Conservation (phyloP, 331 rosid species). For the Erythrophleum ivorense region DNA sequence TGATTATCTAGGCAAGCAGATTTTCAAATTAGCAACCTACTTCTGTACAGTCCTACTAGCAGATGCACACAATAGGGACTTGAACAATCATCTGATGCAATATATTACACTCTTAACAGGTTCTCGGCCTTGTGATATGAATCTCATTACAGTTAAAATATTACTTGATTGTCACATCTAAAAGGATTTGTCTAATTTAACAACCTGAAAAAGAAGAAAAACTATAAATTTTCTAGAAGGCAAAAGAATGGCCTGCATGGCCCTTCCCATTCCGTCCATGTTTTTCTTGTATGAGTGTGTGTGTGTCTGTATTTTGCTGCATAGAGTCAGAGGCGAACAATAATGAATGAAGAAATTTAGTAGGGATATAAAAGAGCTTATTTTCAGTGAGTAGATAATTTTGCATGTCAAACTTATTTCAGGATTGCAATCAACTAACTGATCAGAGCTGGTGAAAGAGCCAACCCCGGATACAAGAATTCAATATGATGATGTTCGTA, state of each 20-base stretch:
- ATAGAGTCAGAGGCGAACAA: not conserved
- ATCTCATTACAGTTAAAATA: conserved; percentile 5
- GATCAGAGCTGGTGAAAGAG: not conserved
- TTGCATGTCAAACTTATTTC: conserved; percentile 9
- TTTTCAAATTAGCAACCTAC: conserved; percentile 6
- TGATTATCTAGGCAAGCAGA: conserved; percentile 4
- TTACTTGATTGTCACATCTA: conserved; percentile 9
- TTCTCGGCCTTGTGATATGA: not conserved
- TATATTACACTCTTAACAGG: not conserved
- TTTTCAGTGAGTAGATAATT: conserved; percentile 1
- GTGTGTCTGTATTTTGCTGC: not conserved
- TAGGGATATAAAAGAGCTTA: not conserved
- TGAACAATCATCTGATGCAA: conserved; percentile 21
- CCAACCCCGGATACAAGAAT: conserved; percentile 21
- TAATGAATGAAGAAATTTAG: not conserved
- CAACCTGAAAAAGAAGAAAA: not conserved
- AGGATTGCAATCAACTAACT: conserved; percentile 11
- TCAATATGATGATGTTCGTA: not conserved
- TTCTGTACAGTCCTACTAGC: not conserved
- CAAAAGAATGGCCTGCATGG: not conserved
- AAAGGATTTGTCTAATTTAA: conserved; percentile 7
- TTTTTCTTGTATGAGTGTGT: not conserved
- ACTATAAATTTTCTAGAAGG: conserved; percentile 25
- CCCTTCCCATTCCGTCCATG: conserved; percentile 12
- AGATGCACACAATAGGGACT: conserved; percentile 16